Evolutionary conservation across 208 protist species (phyloP).

Genomic region (Herpetomonas tarakana): DNA sequence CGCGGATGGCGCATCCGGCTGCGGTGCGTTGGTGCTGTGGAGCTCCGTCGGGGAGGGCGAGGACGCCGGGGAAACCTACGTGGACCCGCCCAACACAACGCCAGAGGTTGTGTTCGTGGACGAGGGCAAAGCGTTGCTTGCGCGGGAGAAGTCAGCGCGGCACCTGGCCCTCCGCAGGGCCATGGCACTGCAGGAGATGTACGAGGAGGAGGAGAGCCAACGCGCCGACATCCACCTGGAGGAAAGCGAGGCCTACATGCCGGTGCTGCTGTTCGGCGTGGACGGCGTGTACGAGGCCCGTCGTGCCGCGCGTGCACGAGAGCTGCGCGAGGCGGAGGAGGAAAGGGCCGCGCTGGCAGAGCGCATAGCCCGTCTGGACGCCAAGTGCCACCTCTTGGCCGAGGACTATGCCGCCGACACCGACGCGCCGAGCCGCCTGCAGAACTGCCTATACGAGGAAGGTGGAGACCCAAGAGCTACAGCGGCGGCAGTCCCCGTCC

Average conservation of each 20-base stretch:
- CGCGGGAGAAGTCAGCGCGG: slow-evolving; percentile 18
- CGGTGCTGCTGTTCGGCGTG: slow-evolving; percentile 23
- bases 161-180: slow-evolving; percentile 20
- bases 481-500: no score
- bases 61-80: slow-evolving; percentile 6
- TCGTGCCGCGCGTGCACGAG: slow-evolving; percentile 8
- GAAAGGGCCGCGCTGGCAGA: slow-evolving; percentile 12
- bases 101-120: slow-evolving; percentile 19
- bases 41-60: neutral
- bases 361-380: slow-evolving; percentile 5
- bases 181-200: slow-evolving; percentile 16
- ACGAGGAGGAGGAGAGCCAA: slow-evolving; percentile 16
- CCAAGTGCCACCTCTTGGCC: neutral
- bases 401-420: neutral
- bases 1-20: neutral
- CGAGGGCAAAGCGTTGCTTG: slow-evolving; percentile 37
- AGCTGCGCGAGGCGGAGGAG: slow-evolving; percentile 12
- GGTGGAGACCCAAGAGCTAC: no score
- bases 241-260: slow-evolving; percentile 35
- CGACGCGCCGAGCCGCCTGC: neutral
- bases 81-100: slow-evolving; percentile 10
- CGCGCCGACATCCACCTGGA: slow-evolving; percentile 38
- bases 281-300: slow-evolving; percentile 36
- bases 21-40: neutral
- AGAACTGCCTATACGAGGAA: neutral